phyloP scores from a whole-genome alignment of 2,329 filamentous ascomycete genomes.

The Raffaelea ambrosiae region DNA sequence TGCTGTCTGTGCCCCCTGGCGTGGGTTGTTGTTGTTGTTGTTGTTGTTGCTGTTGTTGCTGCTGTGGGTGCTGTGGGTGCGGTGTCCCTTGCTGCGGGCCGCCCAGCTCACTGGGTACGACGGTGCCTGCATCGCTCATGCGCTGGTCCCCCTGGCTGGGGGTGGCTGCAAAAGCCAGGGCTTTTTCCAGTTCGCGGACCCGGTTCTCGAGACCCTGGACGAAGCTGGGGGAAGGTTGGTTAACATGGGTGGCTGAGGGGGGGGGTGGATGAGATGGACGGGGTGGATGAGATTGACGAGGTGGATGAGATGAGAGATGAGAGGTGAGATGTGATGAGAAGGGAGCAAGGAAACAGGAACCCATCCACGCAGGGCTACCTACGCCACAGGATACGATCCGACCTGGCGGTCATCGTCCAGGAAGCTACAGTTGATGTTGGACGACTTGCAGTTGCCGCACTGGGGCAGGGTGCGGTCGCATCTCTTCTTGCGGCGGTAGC shows the following conservation, averaged over 20 bases:
- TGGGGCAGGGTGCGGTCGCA: conserved; percentile 25
- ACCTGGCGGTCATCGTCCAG: conserved; percentile 25
- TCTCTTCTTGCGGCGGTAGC: conserved; percentile 10
- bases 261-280: too few relatives aligned
- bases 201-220: conserved; percentile 6
- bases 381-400: conserved; percentile 32
- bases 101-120: neutral
- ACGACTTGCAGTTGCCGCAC: conserved; percentile 28
- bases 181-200: conserved; percentile 1
- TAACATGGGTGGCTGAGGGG: neutral
- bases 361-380: too few relatives aligned
- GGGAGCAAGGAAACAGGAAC: neutral
- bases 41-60: neutral
- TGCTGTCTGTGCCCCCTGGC: too few relatives aligned
- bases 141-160: neutral
- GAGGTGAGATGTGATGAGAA: neutral
- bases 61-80: conserved; percentile 4
- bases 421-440: conserved; percentile 30
- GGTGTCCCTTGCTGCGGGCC: neutral
- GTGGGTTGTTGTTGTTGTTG: neutral
- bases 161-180: neutral
- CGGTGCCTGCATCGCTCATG: neutral
- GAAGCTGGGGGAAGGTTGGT: neutral
- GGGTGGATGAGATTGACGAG: too few relatives aligned
- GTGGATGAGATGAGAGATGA: too few relatives aligned